These are phyloP conservation scores for Pouteria glomerata DNA, from an alignment of 148 eudicot species.

Conservation along the genomic window DNA sequence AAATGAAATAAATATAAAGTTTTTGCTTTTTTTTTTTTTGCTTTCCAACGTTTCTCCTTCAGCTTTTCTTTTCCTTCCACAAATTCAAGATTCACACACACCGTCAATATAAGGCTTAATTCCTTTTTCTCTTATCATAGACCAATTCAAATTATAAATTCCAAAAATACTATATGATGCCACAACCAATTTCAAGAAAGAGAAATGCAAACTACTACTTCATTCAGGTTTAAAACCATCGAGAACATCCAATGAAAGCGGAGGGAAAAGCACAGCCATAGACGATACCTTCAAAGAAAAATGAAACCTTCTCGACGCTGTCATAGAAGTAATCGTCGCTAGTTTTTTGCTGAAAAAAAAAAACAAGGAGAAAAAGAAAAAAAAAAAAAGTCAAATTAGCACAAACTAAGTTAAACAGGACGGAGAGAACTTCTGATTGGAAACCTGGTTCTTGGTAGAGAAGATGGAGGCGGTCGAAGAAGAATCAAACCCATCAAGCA, in stretches of 20 bases:
- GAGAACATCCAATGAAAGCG: not conserved
- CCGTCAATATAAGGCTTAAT: too few species aligned
- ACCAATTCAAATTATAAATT: too few species aligned
- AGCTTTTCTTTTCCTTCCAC: too few species aligned
- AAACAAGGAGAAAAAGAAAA: not conserved
- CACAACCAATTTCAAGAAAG: too few species aligned
- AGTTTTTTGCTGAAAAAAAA: constrained; percentile 47
- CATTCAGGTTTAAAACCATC: too few species aligned
- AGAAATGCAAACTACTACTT: too few species aligned
- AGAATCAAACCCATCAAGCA: constrained; percentile 65
- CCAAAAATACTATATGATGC: too few species aligned
- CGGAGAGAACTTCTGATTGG: not conserved
- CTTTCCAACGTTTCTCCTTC: too few species aligned
- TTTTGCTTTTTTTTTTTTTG: too few species aligned
- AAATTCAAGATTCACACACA: too few species aligned
- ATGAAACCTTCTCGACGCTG: constrained; percentile 87
- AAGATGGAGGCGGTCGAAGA: constrained; percentile 56
- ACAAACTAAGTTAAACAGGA: not conserved
- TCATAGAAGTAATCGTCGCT: constrained; percentile 76
- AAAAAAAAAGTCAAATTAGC: not conserved
- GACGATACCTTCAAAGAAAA: constrained; percentile 85
- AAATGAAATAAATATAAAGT: too few species aligned
- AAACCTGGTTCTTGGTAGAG: constrained; percentile 82
- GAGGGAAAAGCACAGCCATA: not conserved
- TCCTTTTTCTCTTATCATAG: too few species aligned